Evolutionary conservation across 257 asterid species (phyloP), one percentile per base, ranked within the genome.

Genomic region (Solanum clarkiae): DNA sequence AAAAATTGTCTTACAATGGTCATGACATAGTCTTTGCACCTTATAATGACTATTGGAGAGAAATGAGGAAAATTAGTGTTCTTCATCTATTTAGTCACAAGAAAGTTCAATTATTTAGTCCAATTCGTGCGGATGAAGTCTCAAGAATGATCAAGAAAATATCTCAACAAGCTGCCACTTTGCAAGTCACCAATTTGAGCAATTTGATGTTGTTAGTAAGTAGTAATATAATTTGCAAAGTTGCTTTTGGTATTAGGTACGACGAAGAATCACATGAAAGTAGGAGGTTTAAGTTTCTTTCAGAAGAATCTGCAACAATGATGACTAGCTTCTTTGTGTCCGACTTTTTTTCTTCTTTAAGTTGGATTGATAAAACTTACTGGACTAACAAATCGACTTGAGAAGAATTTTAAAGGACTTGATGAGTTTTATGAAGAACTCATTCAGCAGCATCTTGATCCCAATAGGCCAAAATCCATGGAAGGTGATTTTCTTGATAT

Each of bases 391-490:
- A 24, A 6, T 72, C 6, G 65, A 57, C 65, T 57, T 4, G 26
- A 20, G 13, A 57, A 12, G 9, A 57, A 57, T 20, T 57, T 57
- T 13, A 8, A 29, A 9, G 20, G 63, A 8, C 9, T 86, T 42
- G 85, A 88, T 69, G 12, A 5, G 3, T 86, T 88, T 59, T 88
- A 88, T 14, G 83, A 86, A 51, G 89, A 84, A 70, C 85, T 81
- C 44, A 88, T 88, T 62, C 81, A 84, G 4, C 86, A 88, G 13
- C 86, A 86, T 26, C 49, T 80, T 0, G 16, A 74, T 24, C 68
- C 29, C 1, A 80, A 42, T 14, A 80, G 80, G 70, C 63, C 32
- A 63, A 85, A 62, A n/a, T 54, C 80, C 5, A 49, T 22, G 80
- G 24, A 56, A 18, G 84, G 69, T 5, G 89, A 88, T 62, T 32